Evolutionary conservation across 768 basidiomycete genomes (phyloP).

Genomic region (Collybia nuda): DNA sequence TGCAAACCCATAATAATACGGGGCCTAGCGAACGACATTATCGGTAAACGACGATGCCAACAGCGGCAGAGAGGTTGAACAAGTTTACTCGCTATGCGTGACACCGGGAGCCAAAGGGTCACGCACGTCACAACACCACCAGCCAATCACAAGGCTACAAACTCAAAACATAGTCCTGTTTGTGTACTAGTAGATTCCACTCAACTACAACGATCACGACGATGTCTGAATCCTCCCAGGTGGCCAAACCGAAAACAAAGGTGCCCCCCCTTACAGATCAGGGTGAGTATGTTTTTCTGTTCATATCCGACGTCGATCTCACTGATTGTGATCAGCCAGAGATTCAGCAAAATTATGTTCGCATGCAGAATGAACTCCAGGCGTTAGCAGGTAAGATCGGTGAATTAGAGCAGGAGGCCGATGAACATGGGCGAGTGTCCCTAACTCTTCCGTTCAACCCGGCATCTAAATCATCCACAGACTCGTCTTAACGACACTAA

Average conservation of each 20-base stretch:
- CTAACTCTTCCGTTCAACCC: conserved; percentile 1
- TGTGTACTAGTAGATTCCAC: conserved; percentile 13
- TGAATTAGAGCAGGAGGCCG: conserved; percentile 93
- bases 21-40: conserved; percentile 60
- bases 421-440: conserved; percentile 82
- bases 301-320: conserved; percentile 9
- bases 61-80: conserved; percentile 33
- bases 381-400: conserved; percentile 92
- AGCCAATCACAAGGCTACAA: conserved; percentile 47
- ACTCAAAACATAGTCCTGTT: conserved; percentile 24
- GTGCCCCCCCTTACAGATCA: conserved; percentile 61
- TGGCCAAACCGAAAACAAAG: conserved; percentile 61
- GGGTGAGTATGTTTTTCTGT: conserved; percentile 45
- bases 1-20: conserved; percentile 53
- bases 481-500: conserved; percentile 84
- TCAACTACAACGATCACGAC: too few relatives aligned
- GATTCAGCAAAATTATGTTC: conserved; percentile 79
- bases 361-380: conserved; percentile 86
- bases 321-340: conserved; percentile 61
- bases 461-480: conserved; percentile 37
- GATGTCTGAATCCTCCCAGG: conserved; percentile 30
- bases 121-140: conserved; percentile 23
- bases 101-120: conserved; percentile 33
- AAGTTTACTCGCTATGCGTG: conserved; percentile 18
- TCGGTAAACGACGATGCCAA: conserved; percentile 37